Evolutionary conservation across 352 stramenopile species (phyloP).

Genomic region (Pythium scleroteichum): DNA sequence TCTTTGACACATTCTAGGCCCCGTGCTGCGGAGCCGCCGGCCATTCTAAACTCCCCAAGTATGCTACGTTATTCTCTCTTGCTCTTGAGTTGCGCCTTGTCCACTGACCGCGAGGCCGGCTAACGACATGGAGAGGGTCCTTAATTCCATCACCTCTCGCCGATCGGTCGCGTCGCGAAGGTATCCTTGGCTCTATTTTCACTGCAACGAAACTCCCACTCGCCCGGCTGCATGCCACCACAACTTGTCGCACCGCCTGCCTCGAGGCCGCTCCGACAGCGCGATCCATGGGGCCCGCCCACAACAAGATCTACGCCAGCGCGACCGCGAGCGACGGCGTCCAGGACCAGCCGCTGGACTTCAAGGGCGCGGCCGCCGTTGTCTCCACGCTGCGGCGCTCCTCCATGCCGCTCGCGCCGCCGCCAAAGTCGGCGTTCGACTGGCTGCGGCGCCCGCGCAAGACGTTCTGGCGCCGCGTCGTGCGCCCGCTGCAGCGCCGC

Average conservation of each 20-base stretch:
- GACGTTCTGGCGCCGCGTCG: slow-evolving; percentile 16
- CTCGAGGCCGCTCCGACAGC: background rate
- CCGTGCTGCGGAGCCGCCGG: background rate
- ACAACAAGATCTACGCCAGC: slow-evolving; percentile 24
- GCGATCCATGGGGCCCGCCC: slow-evolving; percentile 15
- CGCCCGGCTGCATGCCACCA: too few relatives aligned
- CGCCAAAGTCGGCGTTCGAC: background rate
- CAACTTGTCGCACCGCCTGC: background rate
- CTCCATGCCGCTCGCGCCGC: background rate
- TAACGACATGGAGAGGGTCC: too few relatives aligned
- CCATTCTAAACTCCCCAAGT: slow-evolving; percentile 2
- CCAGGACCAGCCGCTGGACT: background rate
- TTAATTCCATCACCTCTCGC: too few relatives aligned
- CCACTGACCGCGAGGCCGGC: background rate
- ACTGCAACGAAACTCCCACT: background rate
- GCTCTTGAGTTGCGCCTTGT: background rate
- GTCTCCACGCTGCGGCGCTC: background rate
- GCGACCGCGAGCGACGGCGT: slow-evolving; percentile 1
- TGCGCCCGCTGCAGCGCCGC: slow-evolving; percentile 30
- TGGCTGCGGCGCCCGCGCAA: slow-evolving; percentile 17
- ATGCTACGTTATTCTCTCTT: slow-evolving; percentile 18
- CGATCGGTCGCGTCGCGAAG: too few relatives aligned
- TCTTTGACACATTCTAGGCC: slow-evolving; percentile 85
- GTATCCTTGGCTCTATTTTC: background rate
- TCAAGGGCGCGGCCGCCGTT: background rate